phyloP scores from a whole-genome alignment of 2,329 filamentous ascomycete species.

The Fusarium haematococcum region DNA sequence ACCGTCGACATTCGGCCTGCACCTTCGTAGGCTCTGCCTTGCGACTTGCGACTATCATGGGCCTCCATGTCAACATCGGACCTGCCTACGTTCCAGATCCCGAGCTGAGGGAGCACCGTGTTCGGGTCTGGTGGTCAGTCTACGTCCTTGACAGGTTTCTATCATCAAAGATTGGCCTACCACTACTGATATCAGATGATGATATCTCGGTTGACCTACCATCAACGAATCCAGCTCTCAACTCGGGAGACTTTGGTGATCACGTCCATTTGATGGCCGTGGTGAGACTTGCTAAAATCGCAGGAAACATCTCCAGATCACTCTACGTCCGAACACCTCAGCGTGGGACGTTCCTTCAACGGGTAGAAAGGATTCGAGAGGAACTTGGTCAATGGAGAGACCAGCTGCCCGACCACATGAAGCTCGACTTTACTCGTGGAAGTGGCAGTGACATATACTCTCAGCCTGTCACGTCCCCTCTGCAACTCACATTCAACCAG shows the following conservation, averaged over 20 bases:
- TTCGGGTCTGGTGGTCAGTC: constrained; percentile 24
- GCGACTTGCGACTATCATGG: constrained; percentile 21
- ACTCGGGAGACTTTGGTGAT: background rate
- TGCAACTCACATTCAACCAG: constrained; percentile 7
- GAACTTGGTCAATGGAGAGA: background rate
- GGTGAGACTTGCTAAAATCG: background rate
- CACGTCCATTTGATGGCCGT: background rate
- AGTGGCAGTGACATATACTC: background rate
- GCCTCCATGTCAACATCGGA: constrained; percentile 21
- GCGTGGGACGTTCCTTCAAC: constrained; percentile 2
- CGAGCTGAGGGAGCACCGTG: constrained; percentile 16
- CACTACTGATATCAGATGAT: background rate
- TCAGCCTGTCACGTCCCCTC: background rate
- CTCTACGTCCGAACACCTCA: constrained; percentile 10
- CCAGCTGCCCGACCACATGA: background rate
- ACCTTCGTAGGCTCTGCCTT: constrained; percentile 16
- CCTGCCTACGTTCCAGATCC: constrained; percentile 7
- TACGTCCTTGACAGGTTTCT: constrained; percentile 10
- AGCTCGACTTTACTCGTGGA: background rate
- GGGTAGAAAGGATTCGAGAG: constrained; percentile 3
- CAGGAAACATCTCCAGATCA: constrained; percentile 5
- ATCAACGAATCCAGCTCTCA: background rate
- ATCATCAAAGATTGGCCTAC: background rate
- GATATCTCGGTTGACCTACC: constrained; percentile 1
- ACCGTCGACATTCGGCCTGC: constrained; percentile 20